phyloP scores from a whole-genome alignment of 2,329 filamentous ascomycete species.

The Botryotinia narcissicola region DNA sequence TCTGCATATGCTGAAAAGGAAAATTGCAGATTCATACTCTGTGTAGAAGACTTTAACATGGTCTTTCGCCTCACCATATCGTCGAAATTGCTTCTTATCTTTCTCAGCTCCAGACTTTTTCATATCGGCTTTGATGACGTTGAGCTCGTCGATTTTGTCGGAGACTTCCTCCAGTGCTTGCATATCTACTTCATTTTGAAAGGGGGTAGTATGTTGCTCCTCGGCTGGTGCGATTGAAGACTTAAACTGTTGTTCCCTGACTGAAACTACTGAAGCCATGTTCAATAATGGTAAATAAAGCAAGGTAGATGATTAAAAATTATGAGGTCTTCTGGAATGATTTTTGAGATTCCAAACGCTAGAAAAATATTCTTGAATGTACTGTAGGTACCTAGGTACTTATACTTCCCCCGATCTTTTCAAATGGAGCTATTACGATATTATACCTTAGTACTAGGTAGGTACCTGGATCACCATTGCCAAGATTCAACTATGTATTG shows the following conservation, averaged over 20 bases:
- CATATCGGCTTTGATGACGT: constrained; percentile 47
- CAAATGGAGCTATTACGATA: not conserved
- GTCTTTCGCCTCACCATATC: constrained; percentile 80
- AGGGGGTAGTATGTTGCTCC: no score
- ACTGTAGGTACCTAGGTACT: not conserved
- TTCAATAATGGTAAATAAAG: not conserved
- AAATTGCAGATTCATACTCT: constrained; percentile 41
- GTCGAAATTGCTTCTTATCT: constrained; percentile 76
- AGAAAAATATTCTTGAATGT: no score
- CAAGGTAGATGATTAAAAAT: not conserved
- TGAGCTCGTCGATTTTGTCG: constrained; percentile 54
- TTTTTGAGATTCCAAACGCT: not conserved
- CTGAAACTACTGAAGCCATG: not conserved
- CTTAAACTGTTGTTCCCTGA: not conserved
- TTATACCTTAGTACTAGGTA: not conserved
- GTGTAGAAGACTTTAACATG: constrained; percentile 84
- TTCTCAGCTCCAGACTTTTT: constrained; percentile 67
- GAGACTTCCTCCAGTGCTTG: constrained; percentile 45
- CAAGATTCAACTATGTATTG: not conserved
- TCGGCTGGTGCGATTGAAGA: not conserved
- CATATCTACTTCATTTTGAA: constrained; percentile 28
- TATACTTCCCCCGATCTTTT: not conserved
- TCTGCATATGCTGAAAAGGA: not conserved
- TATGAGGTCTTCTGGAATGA: not conserved
- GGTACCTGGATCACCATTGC: not conserved